phyloP scores from a whole-genome alignment of 441 rosid genomes.

The Eruca vesicaria region DNA sequence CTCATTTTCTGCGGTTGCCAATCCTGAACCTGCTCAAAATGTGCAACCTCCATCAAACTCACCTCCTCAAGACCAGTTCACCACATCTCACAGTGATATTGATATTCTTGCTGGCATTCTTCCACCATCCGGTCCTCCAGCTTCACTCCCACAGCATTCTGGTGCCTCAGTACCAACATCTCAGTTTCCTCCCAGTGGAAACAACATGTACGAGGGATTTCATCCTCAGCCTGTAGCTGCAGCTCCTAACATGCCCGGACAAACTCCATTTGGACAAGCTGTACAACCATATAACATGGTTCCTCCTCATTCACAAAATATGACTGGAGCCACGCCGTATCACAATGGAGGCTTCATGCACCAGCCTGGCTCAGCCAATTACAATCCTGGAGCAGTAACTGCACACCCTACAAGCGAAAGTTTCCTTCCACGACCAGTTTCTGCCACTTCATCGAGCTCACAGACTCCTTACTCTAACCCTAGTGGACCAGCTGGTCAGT shows the following conservation, averaged over 20 bases:
- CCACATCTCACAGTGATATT: conserved; percentile 48
- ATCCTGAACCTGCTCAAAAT: conserved; percentile 43
- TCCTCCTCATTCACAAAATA: conserved; percentile 40
- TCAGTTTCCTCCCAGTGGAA: conserved; percentile 36
- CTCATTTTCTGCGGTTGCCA: conserved; percentile 51
- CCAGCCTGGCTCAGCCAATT: conserved; percentile 40
- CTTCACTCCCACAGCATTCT: conserved; percentile 39
- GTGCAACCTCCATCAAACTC: conserved; percentile 43
- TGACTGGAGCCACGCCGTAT: conserved; percentile 41
- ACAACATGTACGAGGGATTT: conserved; percentile 45
- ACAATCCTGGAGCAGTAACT: conserved; percentile 39
- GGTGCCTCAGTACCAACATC: conserved; percentile 40
- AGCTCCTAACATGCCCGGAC: conserved; percentile 32
- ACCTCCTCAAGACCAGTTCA: conserved; percentile 59
- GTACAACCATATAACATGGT: conserved; percentile 37
- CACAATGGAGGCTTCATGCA: conserved; percentile 52
- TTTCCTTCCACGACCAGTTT: no score
- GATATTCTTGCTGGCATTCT: conserved; percentile 96
- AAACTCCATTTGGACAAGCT: conserved; percentile 46
- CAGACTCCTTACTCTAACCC: conserved; percentile 45
- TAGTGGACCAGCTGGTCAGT: conserved; percentile 43
- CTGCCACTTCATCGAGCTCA: conserved; percentile 36
- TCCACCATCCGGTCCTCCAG: conserved; percentile 70
- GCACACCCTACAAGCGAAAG: no score
- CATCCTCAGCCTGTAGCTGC: conserved; percentile 34